Evolutionary conservation across 1,284 basidiomycete genomes (phyloP).

Genomic region (Vanrija pseudolonga): DNA sequence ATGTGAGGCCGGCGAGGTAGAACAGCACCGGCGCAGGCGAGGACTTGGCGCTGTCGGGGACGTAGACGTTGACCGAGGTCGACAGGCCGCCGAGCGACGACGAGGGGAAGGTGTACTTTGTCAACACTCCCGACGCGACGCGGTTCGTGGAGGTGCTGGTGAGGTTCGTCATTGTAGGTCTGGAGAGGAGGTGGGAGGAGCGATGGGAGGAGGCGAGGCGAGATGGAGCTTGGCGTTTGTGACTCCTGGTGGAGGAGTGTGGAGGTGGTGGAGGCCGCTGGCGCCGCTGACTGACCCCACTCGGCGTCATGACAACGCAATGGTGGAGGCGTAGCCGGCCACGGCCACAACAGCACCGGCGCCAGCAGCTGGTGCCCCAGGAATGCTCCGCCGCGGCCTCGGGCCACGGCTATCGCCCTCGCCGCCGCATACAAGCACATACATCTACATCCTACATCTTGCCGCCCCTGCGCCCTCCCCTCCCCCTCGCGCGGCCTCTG

Average conservation of each 20-base stretch:
- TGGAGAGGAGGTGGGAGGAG: background rate
- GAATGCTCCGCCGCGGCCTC: no score
- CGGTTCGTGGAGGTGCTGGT: constrained; percentile 72
- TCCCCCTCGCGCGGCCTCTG: background rate
- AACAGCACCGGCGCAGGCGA: constrained; percentile 74
- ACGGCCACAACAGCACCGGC: no score
- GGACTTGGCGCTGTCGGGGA: constrained; percentile 63
- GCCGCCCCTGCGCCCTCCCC: background rate
- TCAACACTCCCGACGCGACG: constrained; percentile 70
- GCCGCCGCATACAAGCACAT: no score
- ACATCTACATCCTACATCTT: constrained; percentile 8
- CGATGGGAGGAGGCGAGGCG: background rate
- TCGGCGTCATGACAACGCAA: no score
- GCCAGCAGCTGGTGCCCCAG: no score
- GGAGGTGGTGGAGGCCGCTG: no score
- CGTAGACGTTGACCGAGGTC: constrained; percentile 84
- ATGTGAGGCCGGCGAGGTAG: constrained; percentile 90
- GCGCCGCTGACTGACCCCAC: no score
- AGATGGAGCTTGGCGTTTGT: background rate
- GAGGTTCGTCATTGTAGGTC: constrained; percentile 50
- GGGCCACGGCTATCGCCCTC: no score
- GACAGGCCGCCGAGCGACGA: constrained; percentile 70
- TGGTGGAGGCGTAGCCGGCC: no score
- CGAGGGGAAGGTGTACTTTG: constrained; percentile 84
- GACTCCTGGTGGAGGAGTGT: background rate